Base-by-base conservation (phyloP, 352 stramenopile species). In the Globisporangium recalcitrans region DNA sequence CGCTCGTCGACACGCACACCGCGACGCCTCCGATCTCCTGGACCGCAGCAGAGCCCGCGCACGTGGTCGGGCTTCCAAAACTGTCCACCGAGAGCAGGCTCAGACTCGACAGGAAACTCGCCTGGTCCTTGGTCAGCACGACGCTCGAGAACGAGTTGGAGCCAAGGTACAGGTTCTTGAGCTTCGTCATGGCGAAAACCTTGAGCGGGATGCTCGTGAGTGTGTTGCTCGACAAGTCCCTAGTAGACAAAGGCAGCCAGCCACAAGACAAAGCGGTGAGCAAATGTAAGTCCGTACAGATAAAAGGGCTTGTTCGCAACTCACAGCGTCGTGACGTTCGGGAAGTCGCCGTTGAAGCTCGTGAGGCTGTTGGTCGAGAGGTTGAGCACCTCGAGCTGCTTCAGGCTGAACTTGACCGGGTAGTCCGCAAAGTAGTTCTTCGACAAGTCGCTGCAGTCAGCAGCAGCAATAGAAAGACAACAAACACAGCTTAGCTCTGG, bases 101-200 rank as follows among this genome's bases (percentile, higher is more conserved):
- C 52, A 64, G 75, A 49, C 73, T 87, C 47, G 19, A 70, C 21
- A 71, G 53, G 54, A 66, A 74, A 26, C n/a, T 72, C 52, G 66
- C 46, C 16, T 68, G 46, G 31, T 34, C 73, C n/a, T 67, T 70
- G 69, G 44, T 74, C 21, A 61, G 53, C 52, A 67, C 70, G 38
- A 65, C 49, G n/a, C 73, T 60, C 8, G 77, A 82, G 61, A 88
- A 91, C 9, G 77, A 80, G 53, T 90, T 88, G 26, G 65, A 53
- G 0, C 74, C 65, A 19, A 90, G 62, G 31, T 77, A 68, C 10
- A 90, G 63, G 34, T 70, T 58, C 44, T 74, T 57, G 21, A 90
- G 69, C 3, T 58, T 72, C 16, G 71, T 52, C 62, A 87, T 75
- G 7, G 72, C 68, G 57, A 81, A 90, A 10, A 90, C 70, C 5